Conservation (phyloP, 2,329 filamentous ascomycete genomes). For the Fusarium illudens region DNA sequence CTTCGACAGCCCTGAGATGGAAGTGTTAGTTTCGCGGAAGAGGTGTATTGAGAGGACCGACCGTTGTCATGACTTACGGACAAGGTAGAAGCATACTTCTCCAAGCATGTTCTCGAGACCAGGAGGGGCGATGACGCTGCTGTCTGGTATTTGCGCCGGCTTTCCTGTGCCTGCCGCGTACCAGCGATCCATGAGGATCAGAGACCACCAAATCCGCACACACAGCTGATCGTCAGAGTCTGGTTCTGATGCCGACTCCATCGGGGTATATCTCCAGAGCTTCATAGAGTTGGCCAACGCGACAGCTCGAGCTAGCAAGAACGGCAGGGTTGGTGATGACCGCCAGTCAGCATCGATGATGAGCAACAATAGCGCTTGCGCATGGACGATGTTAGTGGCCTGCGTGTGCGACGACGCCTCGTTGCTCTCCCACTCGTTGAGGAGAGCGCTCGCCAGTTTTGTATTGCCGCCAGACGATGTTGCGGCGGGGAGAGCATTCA, state of each 20-base stretch:
- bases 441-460: conserved; percentile 55
- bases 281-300: conserved; percentile 72
- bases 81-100: conserved; percentile 69
- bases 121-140: conserved; percentile 65
- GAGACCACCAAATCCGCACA: conserved; percentile 74
- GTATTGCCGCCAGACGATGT: conserved; percentile 52
- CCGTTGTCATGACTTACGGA: conserved; percentile 60
- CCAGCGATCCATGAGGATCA: conserved; percentile 77
- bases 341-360: conserved; percentile 69
- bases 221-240: conserved; percentile 71
- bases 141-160: conserved; percentile 69
- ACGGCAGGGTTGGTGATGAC: conserved; percentile 56
- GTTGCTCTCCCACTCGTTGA: conserved; percentile 61
- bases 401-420: conserved; percentile 49
- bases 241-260: conserved; percentile 58
- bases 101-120: conserved; percentile 69
- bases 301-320: conserved; percentile 71
- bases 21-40: conserved; percentile 21
- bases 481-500: conserved; percentile 67
- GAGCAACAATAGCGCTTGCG: conserved; percentile 73
- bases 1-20: conserved; percentile 60
- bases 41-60: neutral
- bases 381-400: conserved; percentile 63
- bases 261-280: conserved; percentile 57
- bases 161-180: conserved; percentile 73